These are phyloP conservation scores for Fusarium tjaetaba DNA, from an alignment of 2,329 filamentous ascomycete genomes.

Conservation along the genomic window DNA sequence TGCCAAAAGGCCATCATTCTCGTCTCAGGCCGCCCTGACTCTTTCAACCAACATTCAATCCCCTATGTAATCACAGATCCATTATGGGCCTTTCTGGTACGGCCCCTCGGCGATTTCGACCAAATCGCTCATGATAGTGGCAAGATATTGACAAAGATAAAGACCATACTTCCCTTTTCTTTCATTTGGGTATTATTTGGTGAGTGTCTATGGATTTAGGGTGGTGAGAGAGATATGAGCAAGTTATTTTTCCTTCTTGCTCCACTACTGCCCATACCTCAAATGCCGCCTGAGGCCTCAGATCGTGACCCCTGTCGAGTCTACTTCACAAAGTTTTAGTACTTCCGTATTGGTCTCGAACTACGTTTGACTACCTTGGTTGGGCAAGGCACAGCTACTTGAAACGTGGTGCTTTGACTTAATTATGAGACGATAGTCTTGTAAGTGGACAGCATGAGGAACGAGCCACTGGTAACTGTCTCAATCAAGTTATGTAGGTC, in stretches of 20 bases:
- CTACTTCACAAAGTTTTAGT: neutral
- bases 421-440: neutral
- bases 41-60: constrained; percentile 33
- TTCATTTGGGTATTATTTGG: neutral
- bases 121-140: constrained; percentile 19
- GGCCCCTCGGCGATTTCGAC: constrained; percentile 13
- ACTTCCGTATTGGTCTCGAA: neutral
- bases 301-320: constrained; percentile 8
- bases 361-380: neutral
- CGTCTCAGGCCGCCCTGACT: constrained; percentile 35
- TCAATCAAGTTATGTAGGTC: neutral
- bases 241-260: constrained; percentile 30
- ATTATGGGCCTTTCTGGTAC: constrained; percentile 11
- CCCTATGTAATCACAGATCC: constrained; percentile 23
- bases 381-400: neutral
- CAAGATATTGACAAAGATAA: constrained; percentile 9
- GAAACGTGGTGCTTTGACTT: neutral
- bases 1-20: constrained; percentile 25
- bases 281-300: constrained; percentile 3
- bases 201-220: neutral
- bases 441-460: neutral
- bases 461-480: neutral
- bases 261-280: constrained; percentile 11
- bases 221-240: constrained; percentile 35
- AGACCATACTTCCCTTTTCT: neutral